A percentile compares a stretch with the other conserved stretches of the same genome.
phyloP scores from a whole-genome alignment of 2,329 filamentous ascomycete species.

The Pseudocercospora macadamiae region DNA sequence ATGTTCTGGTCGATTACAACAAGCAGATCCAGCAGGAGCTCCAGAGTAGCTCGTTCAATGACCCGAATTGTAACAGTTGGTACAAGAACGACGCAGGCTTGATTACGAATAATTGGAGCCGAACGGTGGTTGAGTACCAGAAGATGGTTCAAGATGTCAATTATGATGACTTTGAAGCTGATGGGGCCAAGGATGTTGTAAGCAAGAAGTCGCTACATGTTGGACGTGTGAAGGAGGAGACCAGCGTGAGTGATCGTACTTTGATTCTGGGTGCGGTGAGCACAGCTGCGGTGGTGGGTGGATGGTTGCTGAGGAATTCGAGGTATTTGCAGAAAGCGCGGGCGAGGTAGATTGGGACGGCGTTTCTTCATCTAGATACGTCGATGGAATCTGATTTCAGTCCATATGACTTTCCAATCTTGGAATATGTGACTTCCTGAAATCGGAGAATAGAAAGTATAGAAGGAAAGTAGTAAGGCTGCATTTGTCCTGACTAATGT shows the following conservation, averaged over 20 bases:
- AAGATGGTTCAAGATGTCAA: slow-evolving; percentile 46
- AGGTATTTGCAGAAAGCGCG: slow-evolving; percentile 28
- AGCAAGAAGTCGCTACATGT: slow-evolving; percentile 41
- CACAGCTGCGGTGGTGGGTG: slow-evolving; percentile 41
- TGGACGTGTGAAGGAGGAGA: slow-evolving; percentile 51
- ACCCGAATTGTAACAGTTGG: slow-evolving; percentile 59
- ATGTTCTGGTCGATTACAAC: slow-evolving; percentile 50
- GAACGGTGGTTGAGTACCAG: slow-evolving; percentile 61
- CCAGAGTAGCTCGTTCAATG: slow-evolving; percentile 53
- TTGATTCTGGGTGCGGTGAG: slow-evolving; percentile 43
- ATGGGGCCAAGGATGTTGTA: slow-evolving; percentile 40
- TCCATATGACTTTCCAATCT: neutral
- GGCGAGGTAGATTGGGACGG: slow-evolving; percentile 20
- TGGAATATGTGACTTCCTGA: too few relatives aligned
- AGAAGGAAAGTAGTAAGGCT: too few relatives aligned
- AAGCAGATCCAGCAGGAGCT: slow-evolving; percentile 50
- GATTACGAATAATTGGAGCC: slow-evolving; percentile 61
- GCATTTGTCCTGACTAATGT: too few relatives aligned
- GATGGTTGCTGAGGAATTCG: slow-evolving; percentile 51
- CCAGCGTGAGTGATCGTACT: slow-evolving; percentile 43
- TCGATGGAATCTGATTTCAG: neutral
- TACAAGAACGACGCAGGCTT: slow-evolving; percentile 58
- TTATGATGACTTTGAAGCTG: slow-evolving; percentile 49
- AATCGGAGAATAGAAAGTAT: too few relatives aligned
- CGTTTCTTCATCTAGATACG: neutral